A percentile compares a stretch with the other conserved stretches of the same genome.
phyloP scores from a whole-genome alignment of 331 rosid species.

The Telfairia occidentalis region DNA sequence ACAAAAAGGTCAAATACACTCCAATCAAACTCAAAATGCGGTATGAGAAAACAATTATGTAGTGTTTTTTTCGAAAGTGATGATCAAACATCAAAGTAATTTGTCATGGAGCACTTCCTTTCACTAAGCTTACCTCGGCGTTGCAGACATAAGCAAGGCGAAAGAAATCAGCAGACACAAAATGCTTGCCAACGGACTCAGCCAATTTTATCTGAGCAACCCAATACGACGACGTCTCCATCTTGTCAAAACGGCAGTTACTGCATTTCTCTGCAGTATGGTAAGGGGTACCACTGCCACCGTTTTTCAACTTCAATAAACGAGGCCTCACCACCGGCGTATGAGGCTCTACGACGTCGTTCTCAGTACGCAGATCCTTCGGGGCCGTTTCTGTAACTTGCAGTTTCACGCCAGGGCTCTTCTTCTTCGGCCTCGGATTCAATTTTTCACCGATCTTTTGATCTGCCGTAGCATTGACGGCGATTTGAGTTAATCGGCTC shows the following conservation, averaged over 20 bases:
- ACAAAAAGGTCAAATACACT: no score
- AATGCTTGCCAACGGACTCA: slow-evolving; percentile 44
- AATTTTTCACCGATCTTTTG: slow-evolving; percentile 3
- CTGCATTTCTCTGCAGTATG: slow-evolving; percentile 37
- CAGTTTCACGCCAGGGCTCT: slow-evolving; percentile 11
- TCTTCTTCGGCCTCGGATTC: slow-evolving; percentile 19
- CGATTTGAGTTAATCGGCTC: neutral
- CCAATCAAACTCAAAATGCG: no score
- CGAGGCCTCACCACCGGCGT: slow-evolving; percentile 22
- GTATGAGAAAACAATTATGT: no score
- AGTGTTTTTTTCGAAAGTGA: no score
- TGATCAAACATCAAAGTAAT: no score
- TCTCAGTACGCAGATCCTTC: slow-evolving; percentile 6
- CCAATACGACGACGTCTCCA: slow-evolving; percentile 43
- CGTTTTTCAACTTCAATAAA: slow-evolving; percentile 1
- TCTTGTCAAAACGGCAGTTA: slow-evolving; percentile 47
- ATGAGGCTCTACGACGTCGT: slow-evolving; percentile 19
- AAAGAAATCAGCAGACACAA: slow-evolving; percentile 34
- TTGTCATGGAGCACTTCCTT: no score
- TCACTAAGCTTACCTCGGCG: slow-evolving; percentile 53
- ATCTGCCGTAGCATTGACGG: neutral
- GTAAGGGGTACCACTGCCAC: slow-evolving; percentile 31
- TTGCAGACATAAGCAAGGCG: slow-evolving; percentile 37
- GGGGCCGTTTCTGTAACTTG: neutral
- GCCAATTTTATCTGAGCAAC: slow-evolving; percentile 40